phyloP scores from a whole-genome alignment of 495 filamentous ascomycete species.

The Neurospora sp. region DNA sequence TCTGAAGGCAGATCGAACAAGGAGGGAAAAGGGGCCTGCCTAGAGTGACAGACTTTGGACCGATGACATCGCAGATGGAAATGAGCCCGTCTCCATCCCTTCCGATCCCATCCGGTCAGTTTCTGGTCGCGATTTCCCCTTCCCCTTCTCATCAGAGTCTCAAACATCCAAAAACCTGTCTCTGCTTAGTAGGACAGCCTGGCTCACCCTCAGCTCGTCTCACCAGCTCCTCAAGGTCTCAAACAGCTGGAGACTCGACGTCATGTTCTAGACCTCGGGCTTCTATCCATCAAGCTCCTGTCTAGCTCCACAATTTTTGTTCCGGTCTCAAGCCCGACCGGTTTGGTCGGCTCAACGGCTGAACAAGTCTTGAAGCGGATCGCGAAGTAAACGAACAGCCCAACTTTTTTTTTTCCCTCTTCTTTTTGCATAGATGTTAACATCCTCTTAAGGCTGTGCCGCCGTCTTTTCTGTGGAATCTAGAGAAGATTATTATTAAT shows the following conservation, averaged over 20 bases:
- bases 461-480: too few species aligned
- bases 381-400: neutral
- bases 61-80: too few species aligned
- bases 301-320: too few species aligned
- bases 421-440: neutral
- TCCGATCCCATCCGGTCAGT: neutral
- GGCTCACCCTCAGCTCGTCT: neutral
- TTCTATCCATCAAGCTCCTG: too few species aligned
- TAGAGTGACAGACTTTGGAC: too few species aligned
- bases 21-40: too few species aligned
- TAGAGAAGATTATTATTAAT: neutral
- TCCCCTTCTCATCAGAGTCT: neutral
- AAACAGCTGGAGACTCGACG: neutral
- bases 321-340: neutral
- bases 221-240: neutral
- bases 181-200: neutral
- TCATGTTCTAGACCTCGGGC: neutral
- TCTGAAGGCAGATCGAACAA: too few species aligned
- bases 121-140: neutral
- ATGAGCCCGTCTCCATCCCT: neutral
- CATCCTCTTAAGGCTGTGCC: neutral
- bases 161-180: neutral
- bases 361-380: neutral
- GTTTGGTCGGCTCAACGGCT: neutral
- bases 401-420: too few species aligned